A percentile compares a stretch with the other conserved stretches of the same genome.
Conservation (phyloP, 305 asterid genomes). For the Fraxinus angustifolia region DNA sequence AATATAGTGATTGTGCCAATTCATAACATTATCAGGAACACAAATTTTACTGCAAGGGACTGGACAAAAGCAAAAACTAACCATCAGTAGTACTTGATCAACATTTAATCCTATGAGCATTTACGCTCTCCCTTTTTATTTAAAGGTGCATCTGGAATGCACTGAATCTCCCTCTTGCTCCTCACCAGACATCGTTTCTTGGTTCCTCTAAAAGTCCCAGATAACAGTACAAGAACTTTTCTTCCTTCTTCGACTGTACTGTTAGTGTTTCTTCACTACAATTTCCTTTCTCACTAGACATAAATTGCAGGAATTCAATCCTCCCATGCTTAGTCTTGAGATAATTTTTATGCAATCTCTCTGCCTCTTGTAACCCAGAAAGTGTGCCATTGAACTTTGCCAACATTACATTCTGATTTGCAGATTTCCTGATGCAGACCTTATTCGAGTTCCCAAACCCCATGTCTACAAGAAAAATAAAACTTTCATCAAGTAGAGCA, state of each 20-base stretch:
- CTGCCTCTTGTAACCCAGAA: conserved; percentile 60
- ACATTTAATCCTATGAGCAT: neutral
- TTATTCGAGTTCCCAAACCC: conserved; percentile 48
- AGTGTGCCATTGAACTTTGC: conserved; percentile 54
- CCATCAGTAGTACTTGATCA: neutral
- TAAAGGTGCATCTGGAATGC: conserved; percentile 36
- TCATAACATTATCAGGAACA: neutral
- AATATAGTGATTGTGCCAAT: neutral
- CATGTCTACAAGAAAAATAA: conserved; percentile 32
- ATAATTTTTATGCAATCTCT: conserved; percentile 40
- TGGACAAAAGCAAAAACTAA: neutral
- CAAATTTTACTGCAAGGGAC: neutral
- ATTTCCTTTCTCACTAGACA: conserved; percentile 20
- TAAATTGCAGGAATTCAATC: conserved; percentile 32
- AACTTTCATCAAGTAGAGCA: neutral
- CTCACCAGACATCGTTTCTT: conserved; percentile 50
- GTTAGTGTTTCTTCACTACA: conserved; percentile 17
- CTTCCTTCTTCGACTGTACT: conserved; percentile 22
- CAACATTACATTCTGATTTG: conserved; percentile 51
- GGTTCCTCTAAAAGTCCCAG: conserved; percentile 55
- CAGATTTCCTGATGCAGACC: conserved; percentile 52
- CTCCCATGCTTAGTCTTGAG: conserved; percentile 43
- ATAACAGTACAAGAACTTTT: conserved; percentile 38
- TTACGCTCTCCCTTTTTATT: neutral
- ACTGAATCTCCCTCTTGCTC: conserved; percentile 53